Conservation (phyloP, 2,329 filamentous ascomycete species). For the Xylogone sp. region DNA sequence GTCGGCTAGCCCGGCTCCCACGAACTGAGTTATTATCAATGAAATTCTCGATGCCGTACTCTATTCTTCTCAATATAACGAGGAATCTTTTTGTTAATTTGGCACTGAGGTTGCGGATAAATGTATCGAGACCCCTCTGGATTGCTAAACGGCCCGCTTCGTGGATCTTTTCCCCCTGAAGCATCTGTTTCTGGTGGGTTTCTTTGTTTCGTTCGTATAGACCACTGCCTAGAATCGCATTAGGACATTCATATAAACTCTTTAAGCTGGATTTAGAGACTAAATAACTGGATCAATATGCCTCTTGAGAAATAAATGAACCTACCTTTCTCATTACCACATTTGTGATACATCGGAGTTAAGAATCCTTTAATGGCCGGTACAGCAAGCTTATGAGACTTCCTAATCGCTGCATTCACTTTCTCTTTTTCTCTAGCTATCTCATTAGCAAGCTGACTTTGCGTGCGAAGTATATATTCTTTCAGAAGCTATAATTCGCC, state of each 20-base stretch:
- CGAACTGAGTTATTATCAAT: conserved; percentile 8
- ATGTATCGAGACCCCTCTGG: not conserved
- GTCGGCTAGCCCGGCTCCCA: conserved; percentile 1
- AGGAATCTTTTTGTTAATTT: not conserved
- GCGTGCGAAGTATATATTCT: conserved; percentile 5
- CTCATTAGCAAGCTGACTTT: not conserved
- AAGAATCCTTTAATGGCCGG: conserved; percentile 7
- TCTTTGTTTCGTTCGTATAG: conserved; percentile 11
- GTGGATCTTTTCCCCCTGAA: conserved; percentile 7
- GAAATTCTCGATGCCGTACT: conserved; percentile 5
- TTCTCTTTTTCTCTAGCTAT: conserved; percentile 1
- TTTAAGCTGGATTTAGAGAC: not conserved
- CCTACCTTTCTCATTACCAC: conserved; percentile 6
- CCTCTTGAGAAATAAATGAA: not conserved
- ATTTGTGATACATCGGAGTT: conserved; percentile 10
- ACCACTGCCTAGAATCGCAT: conserved; percentile 6
- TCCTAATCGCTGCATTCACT: conserved; percentile 1
- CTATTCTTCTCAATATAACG: conserved; percentile 1
- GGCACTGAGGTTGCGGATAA: not conserved
- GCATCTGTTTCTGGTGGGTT: conserved; percentile 3
- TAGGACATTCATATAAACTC: not conserved
- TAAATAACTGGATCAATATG: not conserved
- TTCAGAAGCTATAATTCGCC: conserved; percentile 5
- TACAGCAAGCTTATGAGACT: conserved; percentile 4
- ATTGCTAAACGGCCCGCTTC: conserved; percentile 3